A percentile compares a stretch with the other conserved stretches of the same genome.
phyloP scores from a whole-genome alignment of 2,329 filamentous ascomycete genomes.

The Nigrospora oryzae region DNA sequence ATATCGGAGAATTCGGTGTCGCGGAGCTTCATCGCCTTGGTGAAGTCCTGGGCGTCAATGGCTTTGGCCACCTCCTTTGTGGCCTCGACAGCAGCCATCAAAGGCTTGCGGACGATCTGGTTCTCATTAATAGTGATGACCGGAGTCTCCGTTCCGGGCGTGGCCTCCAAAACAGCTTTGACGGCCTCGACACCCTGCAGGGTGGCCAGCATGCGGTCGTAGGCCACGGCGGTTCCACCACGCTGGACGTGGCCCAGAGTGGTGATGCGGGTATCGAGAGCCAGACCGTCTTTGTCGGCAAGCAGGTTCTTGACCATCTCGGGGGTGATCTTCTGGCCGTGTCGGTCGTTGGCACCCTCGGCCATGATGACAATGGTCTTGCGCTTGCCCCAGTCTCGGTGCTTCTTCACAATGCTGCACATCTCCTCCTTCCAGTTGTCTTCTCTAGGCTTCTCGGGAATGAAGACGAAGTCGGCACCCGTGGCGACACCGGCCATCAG shows the following conservation, averaged over 20 bases:
- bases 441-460: slow-evolving; percentile 84
- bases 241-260: slow-evolving; percentile 96
- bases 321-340: slow-evolving; percentile 77
- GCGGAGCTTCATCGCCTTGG: slow-evolving; percentile 75
- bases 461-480: slow-evolving; percentile 93
- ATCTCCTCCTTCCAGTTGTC: slow-evolving; percentile 87
- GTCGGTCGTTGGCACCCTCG: slow-evolving; percentile 80
- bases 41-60: slow-evolving; percentile 80
- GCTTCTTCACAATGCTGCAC: slow-evolving; percentile 67
- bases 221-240: slow-evolving; percentile 85
- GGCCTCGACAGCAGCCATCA: slow-evolving; percentile 80
- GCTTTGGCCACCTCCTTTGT: slow-evolving; percentile 78
- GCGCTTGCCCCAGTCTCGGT: slow-evolving; percentile 81
- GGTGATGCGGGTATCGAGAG: slow-evolving; percentile 86
- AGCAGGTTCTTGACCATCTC: slow-evolving; percentile 80
- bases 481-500: slow-evolving; percentile 94
- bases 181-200: slow-evolving; percentile 93
- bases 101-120: slow-evolving; percentile 84
- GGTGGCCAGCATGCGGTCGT: slow-evolving; percentile 88
- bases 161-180: slow-evolving; percentile 82
- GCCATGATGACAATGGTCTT: slow-evolving; percentile 98
- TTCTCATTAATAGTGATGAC: slow-evolving; percentile 97
- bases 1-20: slow-evolving; percentile 94
- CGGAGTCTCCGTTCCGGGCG: slow-evolving; percentile 79
- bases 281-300: slow-evolving; percentile 66